Base-by-base conservation (phyloP, 371 early-diverging fungal species). In the Mucor ambiguus region DNA sequence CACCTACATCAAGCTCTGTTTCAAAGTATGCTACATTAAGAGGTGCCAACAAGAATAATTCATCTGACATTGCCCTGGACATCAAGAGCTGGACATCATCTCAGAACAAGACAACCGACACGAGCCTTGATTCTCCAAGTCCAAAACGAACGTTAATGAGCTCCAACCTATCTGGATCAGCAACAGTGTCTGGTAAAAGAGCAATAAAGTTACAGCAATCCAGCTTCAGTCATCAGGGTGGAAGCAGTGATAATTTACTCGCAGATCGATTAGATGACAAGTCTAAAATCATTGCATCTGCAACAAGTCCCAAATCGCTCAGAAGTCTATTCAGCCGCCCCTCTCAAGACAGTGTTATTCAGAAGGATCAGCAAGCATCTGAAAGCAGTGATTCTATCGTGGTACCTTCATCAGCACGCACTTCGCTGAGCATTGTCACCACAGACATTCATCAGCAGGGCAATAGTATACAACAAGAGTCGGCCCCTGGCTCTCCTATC, bases 21-120 rank as follows among this genome's bases (percentile, higher is more conserved):
- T 30, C 57, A 22, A 67, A 62, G 30, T 67, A 64, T 67, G 68
- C 60, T 35, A 71, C 68, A n/a, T 16, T 71, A 1, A 46, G 71
- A 41, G 41, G 35, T 6, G 37, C 16, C 6, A 57, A 20, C 16
- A 48, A 58, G 12, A 38, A 56, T 29, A 29, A 56, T 0, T 10
- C 30, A 18, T 32, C 44, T 26, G 52, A 52, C 4, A 26, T 52
- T 26, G 16, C 62, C 9, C 22, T 37, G 22, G 58, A 61, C 43
- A 49, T 28, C 22, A 35, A 58, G 24, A 63, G 54, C 8, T 62
- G 63, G 63, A 52, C 63, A 20, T 24, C 63, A 2, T n/a, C 26
- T 1, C 24, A 18, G 20, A 29, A 16, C 29, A 56, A 56, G 9
- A 26, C 18, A 0, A 32, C 9, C 33, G 22, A 61, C 22, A 24